Evolutionary conservation across 192 early-diverging fungal genomes (phyloP).

Genomic region (Coemansia sp.): DNA sequence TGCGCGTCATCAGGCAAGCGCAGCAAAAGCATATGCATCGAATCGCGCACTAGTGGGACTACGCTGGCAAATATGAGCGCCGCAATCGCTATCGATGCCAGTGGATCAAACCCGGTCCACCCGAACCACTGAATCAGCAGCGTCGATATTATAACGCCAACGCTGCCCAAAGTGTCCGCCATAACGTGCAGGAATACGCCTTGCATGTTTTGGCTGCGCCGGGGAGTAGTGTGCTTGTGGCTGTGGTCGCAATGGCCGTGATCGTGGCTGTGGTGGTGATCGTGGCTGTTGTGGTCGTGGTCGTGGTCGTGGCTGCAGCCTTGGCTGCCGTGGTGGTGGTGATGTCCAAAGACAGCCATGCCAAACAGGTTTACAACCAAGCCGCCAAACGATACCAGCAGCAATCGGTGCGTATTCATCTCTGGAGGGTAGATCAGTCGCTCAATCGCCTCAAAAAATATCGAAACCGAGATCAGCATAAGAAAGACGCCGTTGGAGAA

Average conservation of each 20-base stretch:
- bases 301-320: conserved; percentile 62
- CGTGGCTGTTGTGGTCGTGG: conserved; percentile 38
- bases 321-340: conserved; percentile 71
- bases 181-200: conserved; percentile 95
- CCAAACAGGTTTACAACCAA: conserved; percentile 93
- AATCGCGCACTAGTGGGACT: conserved; percentile 80
- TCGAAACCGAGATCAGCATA: conserved; percentile 85
- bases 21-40: conserved; percentile 59
- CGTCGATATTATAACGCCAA: conserved; percentile 95
- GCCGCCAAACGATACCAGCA: conserved; percentile 88
- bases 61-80: conserved; percentile 83
- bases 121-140: conserved; percentile 86
- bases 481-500: conserved; percentile 94
- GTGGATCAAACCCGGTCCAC: conserved; percentile 95
- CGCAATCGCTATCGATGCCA: conserved; percentile 92
- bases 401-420: conserved; percentile 82
- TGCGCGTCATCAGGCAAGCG: conserved; percentile 47
- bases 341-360: conserved; percentile 87
- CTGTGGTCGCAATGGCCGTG: conserved; percentile 23
- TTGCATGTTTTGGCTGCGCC: conserved; percentile 84
- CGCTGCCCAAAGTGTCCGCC: conserved; percentile 93
- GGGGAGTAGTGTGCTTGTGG: conserved; percentile 56
- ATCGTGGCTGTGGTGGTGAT: conserved; percentile 62
- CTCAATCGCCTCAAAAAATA: conserved; percentile 91
- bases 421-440: conserved; percentile 83